Percentiles rank a stretch among this genome's conserved stretches.
Conservation (phyloP, 208 protist species). For the Wallacemonas rigidus region DNA sequence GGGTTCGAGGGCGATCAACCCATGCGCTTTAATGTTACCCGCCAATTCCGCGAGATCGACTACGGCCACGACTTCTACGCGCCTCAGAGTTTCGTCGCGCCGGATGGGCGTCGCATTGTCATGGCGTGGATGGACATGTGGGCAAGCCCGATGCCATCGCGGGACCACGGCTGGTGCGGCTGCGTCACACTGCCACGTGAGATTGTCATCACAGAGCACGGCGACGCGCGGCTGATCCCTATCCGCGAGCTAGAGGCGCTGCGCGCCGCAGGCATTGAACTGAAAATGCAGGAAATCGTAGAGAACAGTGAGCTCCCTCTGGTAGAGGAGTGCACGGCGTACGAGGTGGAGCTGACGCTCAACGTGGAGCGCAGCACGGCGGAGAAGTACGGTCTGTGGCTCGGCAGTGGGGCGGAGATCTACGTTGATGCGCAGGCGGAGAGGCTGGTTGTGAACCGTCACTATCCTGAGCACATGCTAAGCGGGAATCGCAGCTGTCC, state of each 20-base stretch:
- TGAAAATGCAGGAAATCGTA: slow-evolving; percentile 25
- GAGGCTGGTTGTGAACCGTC: slow-evolving; percentile 50
- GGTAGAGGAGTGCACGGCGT: slow-evolving; percentile 33
- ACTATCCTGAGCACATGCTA: slow-evolving; percentile 63
- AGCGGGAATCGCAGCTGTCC: slow-evolving; percentile 53
- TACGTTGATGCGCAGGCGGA: slow-evolving; percentile 51
- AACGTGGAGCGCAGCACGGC: slow-evolving; percentile 39
- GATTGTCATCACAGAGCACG: slow-evolving; percentile 23
- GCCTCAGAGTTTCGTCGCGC: slow-evolving; percentile 34
- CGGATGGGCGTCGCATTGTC: slow-evolving; percentile 39
- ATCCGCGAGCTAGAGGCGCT: slow-evolving; percentile 37
- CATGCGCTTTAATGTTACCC: slow-evolving; percentile 21
- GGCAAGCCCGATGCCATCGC: slow-evolving; percentile 39
- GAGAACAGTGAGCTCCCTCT: slow-evolving; percentile 31
- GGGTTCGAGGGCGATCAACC: neutral
- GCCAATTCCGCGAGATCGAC: slow-evolving; percentile 43
- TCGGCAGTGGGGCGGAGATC: slow-evolving; percentile 48
- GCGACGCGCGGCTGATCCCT: slow-evolving; percentile 31
- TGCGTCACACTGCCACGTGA: slow-evolving; percentile 48
- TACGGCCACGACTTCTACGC: slow-evolving; percentile 48
- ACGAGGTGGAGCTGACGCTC: slow-evolving; percentile 50
- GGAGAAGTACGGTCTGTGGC: slow-evolving; percentile 63
- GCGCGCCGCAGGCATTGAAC: slow-evolving; percentile 25
- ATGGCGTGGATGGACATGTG: slow-evolving; percentile 51
- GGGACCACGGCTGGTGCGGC: slow-evolving; percentile 41